Evolutionary conservation across 2,329 filamentous ascomycete genomes (phyloP).

Genomic region (Fusarium brachygibbosum): DNA sequence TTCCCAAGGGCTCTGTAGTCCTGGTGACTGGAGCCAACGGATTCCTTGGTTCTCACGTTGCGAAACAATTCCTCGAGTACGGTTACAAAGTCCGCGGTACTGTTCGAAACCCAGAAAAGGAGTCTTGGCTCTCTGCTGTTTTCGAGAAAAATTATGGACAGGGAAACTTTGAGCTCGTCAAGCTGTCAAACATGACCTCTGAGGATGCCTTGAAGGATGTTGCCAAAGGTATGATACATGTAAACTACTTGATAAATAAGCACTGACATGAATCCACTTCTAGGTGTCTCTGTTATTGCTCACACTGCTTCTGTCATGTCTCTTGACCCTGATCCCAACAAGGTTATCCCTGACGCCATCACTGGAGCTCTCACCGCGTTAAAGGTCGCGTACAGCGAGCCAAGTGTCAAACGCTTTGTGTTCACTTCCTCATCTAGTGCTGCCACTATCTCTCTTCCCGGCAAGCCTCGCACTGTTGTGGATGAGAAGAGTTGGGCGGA

Average conservation of each 20-base stretch:
- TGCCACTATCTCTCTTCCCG: neutral
- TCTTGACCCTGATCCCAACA: slow-evolving; percentile 55
- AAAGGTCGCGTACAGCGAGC: slow-evolving; percentile 52
- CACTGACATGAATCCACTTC: neutral
- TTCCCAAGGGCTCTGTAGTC: slow-evolving; percentile 51
- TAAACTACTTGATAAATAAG: fast-evolving
- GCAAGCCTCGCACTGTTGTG: neutral
- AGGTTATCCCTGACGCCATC: slow-evolving; percentile 56
- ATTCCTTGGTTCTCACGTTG: slow-evolving; percentile 57
- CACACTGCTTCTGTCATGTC: slow-evolving; percentile 57
- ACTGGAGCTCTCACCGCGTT: slow-evolving; percentile 50
- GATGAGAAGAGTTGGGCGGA: slow-evolving; percentile 53
- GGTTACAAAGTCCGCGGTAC: slow-evolving; percentile 63
- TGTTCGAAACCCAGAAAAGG: slow-evolving; percentile 54
- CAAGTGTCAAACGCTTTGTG: slow-evolving; percentile 58
- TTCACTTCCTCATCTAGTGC: slow-evolving; percentile 37
- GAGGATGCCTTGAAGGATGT: slow-evolving; percentile 48
- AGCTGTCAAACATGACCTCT: slow-evolving; percentile 53
- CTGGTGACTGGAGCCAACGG: slow-evolving; percentile 61
- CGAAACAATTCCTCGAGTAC: slow-evolving; percentile 54
- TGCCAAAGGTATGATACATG: slow-evolving; percentile 38
- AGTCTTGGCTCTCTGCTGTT: slow-evolving; percentile 49
- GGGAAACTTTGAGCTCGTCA: slow-evolving; percentile 53
- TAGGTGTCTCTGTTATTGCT: slow-evolving; percentile 50
- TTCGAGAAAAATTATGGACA: slow-evolving; percentile 53